Conservation (phyloP, 225 moss, liverwort and hornwort genomes). For the Anthoceros angustus region DNA sequence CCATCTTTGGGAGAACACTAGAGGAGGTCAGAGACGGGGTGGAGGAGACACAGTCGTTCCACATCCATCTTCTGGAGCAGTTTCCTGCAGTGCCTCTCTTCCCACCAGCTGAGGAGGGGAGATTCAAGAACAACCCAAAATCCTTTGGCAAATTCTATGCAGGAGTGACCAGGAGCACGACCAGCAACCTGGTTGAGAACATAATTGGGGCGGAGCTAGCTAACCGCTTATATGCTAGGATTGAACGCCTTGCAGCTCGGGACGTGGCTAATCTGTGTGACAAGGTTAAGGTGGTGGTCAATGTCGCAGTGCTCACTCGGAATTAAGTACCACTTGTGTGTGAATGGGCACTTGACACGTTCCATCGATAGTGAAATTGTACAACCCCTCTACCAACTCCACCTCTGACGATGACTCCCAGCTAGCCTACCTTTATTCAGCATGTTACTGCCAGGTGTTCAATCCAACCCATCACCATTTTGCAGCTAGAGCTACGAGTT, state of each 20-base stretch:
- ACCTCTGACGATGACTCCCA: too few species aligned
- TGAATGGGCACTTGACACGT: neutral
- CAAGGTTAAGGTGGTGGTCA: slow-evolving; percentile 1
- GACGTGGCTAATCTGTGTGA: neutral
- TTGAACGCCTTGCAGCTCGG: neutral
- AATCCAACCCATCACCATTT: too few species aligned
- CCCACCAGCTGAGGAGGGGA: neutral
- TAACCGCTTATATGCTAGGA: neutral
- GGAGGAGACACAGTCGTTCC: neutral
- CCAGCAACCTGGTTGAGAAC: neutral
- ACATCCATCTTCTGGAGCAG: slow-evolving; percentile 1
- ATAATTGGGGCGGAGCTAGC: neutral
- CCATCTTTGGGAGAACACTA: neutral
- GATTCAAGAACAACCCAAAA: neutral
- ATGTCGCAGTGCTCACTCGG: neutral
- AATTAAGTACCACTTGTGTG: neutral
- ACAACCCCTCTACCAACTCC: too few species aligned
- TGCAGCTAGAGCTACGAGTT: too few species aligned
- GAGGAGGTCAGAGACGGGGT: neutral
- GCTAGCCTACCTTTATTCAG: too few species aligned
- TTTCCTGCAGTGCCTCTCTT: neutral
- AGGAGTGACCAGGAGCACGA: neutral
- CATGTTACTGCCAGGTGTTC: too few species aligned
- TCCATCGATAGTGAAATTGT: too few species aligned
- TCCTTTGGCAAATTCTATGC: neutral